These are phyloP conservation scores for Leishmania tarentolae DNA, from an alignment of 208 protist genomes.

Conservation along the genomic window DNA sequence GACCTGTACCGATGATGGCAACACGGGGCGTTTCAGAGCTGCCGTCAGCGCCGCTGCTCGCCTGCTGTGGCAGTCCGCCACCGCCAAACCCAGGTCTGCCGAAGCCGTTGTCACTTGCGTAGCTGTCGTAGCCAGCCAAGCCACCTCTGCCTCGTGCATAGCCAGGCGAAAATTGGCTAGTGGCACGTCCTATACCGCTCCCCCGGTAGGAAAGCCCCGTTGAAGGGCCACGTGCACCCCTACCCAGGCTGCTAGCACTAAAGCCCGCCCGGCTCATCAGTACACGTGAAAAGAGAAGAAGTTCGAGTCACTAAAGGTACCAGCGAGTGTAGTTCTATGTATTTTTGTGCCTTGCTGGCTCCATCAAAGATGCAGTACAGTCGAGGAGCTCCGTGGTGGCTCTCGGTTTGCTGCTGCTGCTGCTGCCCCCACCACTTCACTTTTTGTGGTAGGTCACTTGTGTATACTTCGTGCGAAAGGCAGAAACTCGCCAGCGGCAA, in stretches of 20 bases:
- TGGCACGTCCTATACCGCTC: background rate
- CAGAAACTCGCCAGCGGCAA: background rate
- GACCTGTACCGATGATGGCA: constrained; percentile 16
- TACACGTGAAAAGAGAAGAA: background rate
- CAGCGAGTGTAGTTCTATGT: background rate
- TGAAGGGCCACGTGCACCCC: background rate
- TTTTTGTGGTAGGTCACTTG: background rate
- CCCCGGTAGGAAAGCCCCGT: background rate
- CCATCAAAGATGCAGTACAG: background rate
- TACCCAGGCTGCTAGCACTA: background rate
- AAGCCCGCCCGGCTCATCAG: constrained; percentile 28
- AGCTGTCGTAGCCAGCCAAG: background rate
- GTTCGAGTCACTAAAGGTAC: background rate
- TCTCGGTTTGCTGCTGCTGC: background rate
- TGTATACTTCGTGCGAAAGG: background rate
- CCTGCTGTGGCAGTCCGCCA: background rate
- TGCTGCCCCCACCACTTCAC: background rate
- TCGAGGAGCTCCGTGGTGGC: background rate
- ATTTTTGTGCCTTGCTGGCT: background rate
- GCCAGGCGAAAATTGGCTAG: constrained; percentile 3
- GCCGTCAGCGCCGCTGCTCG: background rate
- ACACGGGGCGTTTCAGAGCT: constrained; percentile 25
- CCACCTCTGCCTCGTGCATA: background rate
- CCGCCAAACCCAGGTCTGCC: background rate
- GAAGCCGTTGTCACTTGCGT: background rate